These are phyloP conservation scores for Zanthoxylum bungeanum DNA, from an alignment of 345 rosid species.

Conservation along the genomic window DNA sequence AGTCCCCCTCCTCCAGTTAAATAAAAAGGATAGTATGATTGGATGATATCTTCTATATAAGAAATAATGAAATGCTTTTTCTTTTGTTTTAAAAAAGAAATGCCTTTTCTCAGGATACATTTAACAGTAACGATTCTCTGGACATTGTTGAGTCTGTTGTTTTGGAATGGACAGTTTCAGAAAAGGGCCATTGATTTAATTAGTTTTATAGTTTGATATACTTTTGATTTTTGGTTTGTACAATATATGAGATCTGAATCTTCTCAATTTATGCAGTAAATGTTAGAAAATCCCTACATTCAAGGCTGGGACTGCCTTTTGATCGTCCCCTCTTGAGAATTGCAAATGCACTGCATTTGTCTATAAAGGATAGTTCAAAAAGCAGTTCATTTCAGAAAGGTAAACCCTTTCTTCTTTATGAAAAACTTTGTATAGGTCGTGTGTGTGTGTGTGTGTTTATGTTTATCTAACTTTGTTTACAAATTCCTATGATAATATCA, in stretches of 20 bases:
- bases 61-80: neutral
- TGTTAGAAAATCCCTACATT: slow-evolving; percentile 67
- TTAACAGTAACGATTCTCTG: neutral
- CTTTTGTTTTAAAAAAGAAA: neutral
- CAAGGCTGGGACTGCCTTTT: slow-evolving; percentile 74
- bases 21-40: neutral
- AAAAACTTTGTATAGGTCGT: neutral
- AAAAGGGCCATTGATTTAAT: neutral
- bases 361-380: slow-evolving; percentile 37
- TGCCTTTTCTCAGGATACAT: neutral
- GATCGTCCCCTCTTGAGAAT: slow-evolving; percentile 87
- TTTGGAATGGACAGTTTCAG: neutral
- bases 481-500: slow-evolving; percentile 23
- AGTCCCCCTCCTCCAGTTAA: neutral
- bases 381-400: slow-evolving; percentile 51
- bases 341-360: slow-evolving; percentile 70
- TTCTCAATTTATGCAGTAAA: slow-evolving; percentile 50
- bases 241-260: neutral
- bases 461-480: slow-evolving; percentile 13
- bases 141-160: neutral
- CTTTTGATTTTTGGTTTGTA: neutral
- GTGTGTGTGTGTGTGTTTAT: slow-evolving; percentile 1
- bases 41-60: neutral
- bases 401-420: slow-evolving; percentile 17
- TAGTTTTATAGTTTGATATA: slow-evolving; percentile 2